These are phyloP conservation scores for Allomyces arbusculus DNA, from an alignment of 192 early-diverging fungal species.

Conservation along the genomic window DNA sequence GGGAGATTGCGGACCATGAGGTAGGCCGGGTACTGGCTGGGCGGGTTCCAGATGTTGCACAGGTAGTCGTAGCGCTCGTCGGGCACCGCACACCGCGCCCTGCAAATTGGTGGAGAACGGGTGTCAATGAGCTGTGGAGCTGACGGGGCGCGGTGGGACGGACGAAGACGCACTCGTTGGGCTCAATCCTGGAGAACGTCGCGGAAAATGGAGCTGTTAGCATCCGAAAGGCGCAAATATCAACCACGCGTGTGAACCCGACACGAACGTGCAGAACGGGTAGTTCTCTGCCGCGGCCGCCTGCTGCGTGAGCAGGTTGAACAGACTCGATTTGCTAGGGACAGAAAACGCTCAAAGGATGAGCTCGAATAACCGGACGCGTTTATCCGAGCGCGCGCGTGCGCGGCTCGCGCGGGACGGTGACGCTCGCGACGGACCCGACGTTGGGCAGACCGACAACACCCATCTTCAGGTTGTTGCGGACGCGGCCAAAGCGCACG, in stretches of 20 bases:
- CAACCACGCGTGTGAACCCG: no score
- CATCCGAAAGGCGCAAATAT: neutral
- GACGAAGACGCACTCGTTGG: conserved; percentile 19
- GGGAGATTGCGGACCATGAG: conserved; percentile 11
- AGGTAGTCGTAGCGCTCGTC: conserved; percentile 53
- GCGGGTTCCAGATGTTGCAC: conserved; percentile 31
- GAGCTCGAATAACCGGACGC: no score
- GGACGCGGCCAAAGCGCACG: neutral
- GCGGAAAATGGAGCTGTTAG: conserved; percentile 2
- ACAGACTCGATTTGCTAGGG: conserved; percentile 26
- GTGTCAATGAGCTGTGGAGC: no score
- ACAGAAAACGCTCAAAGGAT: neutral
- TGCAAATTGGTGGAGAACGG: no score
- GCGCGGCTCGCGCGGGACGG: no score
- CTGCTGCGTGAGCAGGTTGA: conserved; percentile 30
- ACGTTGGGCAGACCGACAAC: conserved; percentile 70
- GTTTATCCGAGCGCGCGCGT: no score
- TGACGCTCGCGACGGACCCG: conserved; percentile 31
- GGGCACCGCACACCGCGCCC: conserved; percentile 38
- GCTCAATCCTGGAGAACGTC: conserved; percentile 31
- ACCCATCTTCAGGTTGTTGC: conserved; percentile 14
- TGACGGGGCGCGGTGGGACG: no score
- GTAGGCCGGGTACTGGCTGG: conserved; percentile 39
- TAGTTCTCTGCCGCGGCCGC: conserved; percentile 46
- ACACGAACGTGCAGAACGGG: conserved; percentile 52